A percentile compares a stretch with the other conserved stretches of the same genome.
phyloP scores from a whole-genome alignment of 2,329 filamentous ascomycete genomes.

The Calycina marina region DNA sequence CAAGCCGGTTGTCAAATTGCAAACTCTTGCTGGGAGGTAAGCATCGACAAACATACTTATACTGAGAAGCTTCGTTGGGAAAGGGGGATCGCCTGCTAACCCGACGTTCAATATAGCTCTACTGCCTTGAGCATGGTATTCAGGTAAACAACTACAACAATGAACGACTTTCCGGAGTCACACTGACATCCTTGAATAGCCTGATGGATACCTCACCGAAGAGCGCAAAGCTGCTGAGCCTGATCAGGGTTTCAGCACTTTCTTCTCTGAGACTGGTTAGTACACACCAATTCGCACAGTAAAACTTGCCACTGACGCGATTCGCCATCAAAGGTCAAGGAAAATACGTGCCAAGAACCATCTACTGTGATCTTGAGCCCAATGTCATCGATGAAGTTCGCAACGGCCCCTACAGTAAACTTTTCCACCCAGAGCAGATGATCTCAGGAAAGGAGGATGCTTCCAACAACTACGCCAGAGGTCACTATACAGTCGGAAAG shows the following conservation, averaged over 20 bases:
- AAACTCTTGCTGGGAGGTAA: conserved; percentile 99
- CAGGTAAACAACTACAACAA: conserved; percentile 51
- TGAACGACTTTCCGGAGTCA: background rate
- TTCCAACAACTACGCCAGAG: conserved; percentile 99
- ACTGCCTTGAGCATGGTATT: conserved; percentile 99
- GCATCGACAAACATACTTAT: conserved; percentile 34
- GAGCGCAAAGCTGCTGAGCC: conserved; percentile 89
- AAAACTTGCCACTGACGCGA: conserved; percentile 18
- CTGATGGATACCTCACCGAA: conserved; percentile 96
- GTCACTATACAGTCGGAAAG: conserved; percentile 99
- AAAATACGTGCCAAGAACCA: conserved; percentile 94
- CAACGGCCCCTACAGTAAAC: conserved; percentile 86
- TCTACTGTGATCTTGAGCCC: conserved; percentile 99
- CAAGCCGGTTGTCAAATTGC: conserved; percentile 99
- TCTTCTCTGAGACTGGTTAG: conserved; percentile 99
- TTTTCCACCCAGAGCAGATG: conserved; percentile 99
- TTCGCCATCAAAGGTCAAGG: conserved; percentile 56
- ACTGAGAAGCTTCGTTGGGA: too few relatives aligned
- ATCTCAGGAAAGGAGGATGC: conserved; percentile 99
- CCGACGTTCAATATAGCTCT: too few relatives aligned
- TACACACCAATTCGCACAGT: conserved; percentile 9
- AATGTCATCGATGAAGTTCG: conserved; percentile 99
- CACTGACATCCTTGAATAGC: conserved; percentile 40
- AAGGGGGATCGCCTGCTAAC: too few relatives aligned
- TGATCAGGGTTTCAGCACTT: conserved; percentile 98